Evolutionary conservation across 352 stramenopile species (phyloP).

Genomic region (Plasmopara muralis): DNA sequence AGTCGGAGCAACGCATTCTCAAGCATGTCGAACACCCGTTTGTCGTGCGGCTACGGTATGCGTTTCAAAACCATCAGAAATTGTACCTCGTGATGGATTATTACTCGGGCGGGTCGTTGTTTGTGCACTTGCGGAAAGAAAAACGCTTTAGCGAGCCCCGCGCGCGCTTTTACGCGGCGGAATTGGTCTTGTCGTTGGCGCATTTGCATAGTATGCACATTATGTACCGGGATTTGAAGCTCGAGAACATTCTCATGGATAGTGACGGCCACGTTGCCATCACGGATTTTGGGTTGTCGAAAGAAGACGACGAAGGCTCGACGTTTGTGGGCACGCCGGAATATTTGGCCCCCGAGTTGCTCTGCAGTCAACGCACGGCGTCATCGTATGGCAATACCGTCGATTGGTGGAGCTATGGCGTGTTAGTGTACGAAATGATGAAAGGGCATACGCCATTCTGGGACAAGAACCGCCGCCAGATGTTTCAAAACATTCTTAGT

Average conservation of each 20-base stretch:
- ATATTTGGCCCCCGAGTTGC: conserved; percentile 77
- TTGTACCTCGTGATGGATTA: conserved; percentile 89
- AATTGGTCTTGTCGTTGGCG: conserved; percentile 73
- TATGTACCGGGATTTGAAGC: conserved; percentile 87
- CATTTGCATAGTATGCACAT: conserved; percentile 86
- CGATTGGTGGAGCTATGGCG: conserved; percentile 85
- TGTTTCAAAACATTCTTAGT: conserved; percentile 83
- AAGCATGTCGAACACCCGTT: conserved; percentile 85
- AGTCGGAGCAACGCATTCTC: conserved; percentile 85
- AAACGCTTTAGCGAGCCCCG: conserved; percentile 61
- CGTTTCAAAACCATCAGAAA: conserved; percentile 86
- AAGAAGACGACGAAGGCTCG: conserved; percentile 77
- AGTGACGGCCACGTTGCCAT: conserved; percentile 76
- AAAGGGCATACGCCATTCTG: conserved; percentile 76
- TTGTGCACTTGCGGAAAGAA: conserved; percentile 77
- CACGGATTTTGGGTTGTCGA: conserved; percentile 85
- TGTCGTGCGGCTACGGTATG: conserved; percentile 80
- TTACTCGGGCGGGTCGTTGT: conserved; percentile 79
- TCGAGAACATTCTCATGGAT: conserved; percentile 88
- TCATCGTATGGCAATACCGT: conserved; percentile 81
- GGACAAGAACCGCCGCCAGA: conserved; percentile 76
- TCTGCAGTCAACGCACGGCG: conserved; percentile 59
- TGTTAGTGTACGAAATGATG: conserved; percentile 87
- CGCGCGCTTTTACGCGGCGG: conserved; percentile 80
- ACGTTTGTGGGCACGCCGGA: conserved; percentile 82